phyloP scores from a whole-genome alignment of 305 asterid species.

The Solanum chacoense region DNA sequence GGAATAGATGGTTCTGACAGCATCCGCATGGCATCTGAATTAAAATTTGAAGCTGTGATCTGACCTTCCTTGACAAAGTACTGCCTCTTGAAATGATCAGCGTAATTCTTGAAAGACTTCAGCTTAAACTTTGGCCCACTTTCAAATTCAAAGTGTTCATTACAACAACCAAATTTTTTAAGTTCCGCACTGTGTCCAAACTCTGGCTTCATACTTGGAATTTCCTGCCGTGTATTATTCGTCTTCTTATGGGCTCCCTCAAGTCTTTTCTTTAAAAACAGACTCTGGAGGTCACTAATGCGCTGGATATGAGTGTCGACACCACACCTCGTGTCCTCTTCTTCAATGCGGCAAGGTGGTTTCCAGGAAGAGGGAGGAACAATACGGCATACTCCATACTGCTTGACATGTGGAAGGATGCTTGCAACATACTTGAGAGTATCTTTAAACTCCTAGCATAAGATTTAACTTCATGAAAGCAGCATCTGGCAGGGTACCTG shows the following conservation, averaged over 20 bases:
- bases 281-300: slow-evolving; percentile 35
- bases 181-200: slow-evolving; percentile 18
- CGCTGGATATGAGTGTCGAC: slow-evolving; percentile 42
- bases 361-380: slow-evolving; percentile 85
- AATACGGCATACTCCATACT: slow-evolving; percentile 78
- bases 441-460: slow-evolving; percentile 73
- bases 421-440: slow-evolving; percentile 52
- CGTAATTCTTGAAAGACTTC: slow-evolving; percentile 50
- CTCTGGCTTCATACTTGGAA: slow-evolving; percentile 4
- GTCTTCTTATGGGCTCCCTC: slow-evolving; percentile 19
- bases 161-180: slow-evolving; percentile 15
- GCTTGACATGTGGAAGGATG: slow-evolving; percentile 51
- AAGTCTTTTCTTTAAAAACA: slow-evolving; percentile 22
- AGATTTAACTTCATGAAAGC: slow-evolving; percentile 26
- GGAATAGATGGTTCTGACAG: slow-evolving; percentile 32
- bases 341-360: slow-evolving; percentile 41
- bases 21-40: not conserved
- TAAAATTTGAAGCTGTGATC: slow-evolving; percentile 7
- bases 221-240: slow-evolving; percentile 23
- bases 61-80: slow-evolving; percentile 36
- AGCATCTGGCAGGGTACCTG: slow-evolving; percentile 13
- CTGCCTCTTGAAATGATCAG: slow-evolving; percentile 65
- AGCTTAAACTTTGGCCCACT: slow-evolving; percentile 52
- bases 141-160: slow-evolving; percentile 23
- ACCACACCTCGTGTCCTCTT: slow-evolving; percentile 33